phyloP scores from a whole-genome alignment of 1,284 basidiomycete species.

The Ganoderma resinaceum region DNA sequence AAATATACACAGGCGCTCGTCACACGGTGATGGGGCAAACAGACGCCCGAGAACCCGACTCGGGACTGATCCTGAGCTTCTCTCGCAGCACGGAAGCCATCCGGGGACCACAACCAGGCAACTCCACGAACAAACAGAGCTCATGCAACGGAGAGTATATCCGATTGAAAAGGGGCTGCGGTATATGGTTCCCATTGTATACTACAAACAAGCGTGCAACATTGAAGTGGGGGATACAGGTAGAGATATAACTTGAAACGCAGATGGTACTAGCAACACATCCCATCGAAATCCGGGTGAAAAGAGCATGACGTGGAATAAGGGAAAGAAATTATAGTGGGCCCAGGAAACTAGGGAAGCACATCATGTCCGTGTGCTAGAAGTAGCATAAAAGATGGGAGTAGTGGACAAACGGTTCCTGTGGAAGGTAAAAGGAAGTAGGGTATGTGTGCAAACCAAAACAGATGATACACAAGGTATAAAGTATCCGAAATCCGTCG shows the following conservation, averaged over 20 bases:
- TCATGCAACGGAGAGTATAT: not conserved
- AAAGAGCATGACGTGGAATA: not conserved
- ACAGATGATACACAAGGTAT: not conserved
- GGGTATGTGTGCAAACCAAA: not conserved
- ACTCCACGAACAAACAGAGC: not conserved
- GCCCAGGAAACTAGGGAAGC: constrained; percentile 2
- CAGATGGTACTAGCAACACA: not conserved
- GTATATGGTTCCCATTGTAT: not conserved
- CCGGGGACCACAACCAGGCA: not conserved
- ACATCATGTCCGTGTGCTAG: constrained; percentile 34
- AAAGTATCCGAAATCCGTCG: constrained; percentile 11
- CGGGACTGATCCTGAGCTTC: not conserved
- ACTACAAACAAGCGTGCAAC: constrained; percentile 5
- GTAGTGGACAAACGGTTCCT: not conserved
- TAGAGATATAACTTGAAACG: constrained; percentile 13
- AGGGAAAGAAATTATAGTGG: not conserved
- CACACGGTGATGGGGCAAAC: constrained; percentile 21
- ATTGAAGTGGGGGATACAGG: constrained; percentile 13
- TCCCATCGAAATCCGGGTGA: not conserved
- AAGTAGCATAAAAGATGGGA: not conserved
- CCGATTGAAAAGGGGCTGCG: not conserved
- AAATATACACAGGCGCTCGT: constrained; percentile 21
- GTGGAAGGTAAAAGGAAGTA: not conserved
- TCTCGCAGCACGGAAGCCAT: not conserved
- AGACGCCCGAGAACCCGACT: not conserved